These are phyloP conservation scores for Berberis thunbergii DNA, from an alignment of 164 flowering plant species.

Conservation along the genomic window DNA sequence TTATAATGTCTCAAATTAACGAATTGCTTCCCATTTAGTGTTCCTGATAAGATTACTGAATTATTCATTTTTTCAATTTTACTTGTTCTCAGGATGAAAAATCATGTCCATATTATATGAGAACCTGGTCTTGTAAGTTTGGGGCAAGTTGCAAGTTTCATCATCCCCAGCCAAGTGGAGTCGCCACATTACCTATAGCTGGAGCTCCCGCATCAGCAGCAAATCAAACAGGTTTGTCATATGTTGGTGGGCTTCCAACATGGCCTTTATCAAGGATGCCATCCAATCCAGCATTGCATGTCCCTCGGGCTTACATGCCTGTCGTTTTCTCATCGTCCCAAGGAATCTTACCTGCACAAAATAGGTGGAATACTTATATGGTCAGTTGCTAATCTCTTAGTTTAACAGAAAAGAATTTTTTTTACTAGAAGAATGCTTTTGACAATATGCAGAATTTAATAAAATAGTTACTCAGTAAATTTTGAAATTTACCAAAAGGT, in stretches of 20 bases:
- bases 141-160: slow-evolving; percentile 76
- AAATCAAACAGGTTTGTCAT: slow-evolving; percentile 33
- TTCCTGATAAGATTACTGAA: too few relatives aligned
- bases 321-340: slow-evolving; percentile 49
- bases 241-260: slow-evolving; percentile 36
- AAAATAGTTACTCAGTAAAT: too few relatives aligned
- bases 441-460: too few relatives aligned
- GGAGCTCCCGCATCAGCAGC: slow-evolving; percentile 25
- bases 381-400: slow-evolving; percentile 27
- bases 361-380: slow-evolving; percentile 58
- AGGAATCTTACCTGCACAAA: slow-evolving; percentile 30
- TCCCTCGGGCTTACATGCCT: slow-evolving; percentile 41
- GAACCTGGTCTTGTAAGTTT: slow-evolving; percentile 65
- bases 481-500: too few relatives aligned
- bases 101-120: slow-evolving; percentile 57
- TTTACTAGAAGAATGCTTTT: too few relatives aligned
- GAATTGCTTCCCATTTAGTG: neutral
- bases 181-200: slow-evolving; percentile 20
- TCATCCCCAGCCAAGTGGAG: slow-evolving; percentile 61
- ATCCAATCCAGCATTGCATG: slow-evolving; percentile 35
- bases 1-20: neutral
- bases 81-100: slow-evolving; percentile 46
- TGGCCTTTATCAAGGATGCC: slow-evolving; percentile 47
- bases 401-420: too few relatives aligned
- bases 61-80: neutral